Evolutionary conservation across 768 basidiomycete genomes (phyloP).

Genomic region (Boletus bicolor): DNA sequence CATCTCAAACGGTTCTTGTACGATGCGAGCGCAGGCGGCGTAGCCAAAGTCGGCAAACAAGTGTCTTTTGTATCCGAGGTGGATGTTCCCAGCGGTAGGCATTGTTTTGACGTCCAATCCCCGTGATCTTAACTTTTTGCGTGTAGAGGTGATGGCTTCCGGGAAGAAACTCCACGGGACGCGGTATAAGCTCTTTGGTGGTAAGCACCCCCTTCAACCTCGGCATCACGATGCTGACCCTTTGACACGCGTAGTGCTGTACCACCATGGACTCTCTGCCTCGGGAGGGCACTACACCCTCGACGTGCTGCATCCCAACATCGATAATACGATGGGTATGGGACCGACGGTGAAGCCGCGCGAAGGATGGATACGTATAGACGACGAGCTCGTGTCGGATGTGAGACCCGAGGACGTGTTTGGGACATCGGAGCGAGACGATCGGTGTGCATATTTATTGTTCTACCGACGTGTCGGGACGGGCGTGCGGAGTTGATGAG

Average conservation of each 20-base stretch:
- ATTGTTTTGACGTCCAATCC: background rate
- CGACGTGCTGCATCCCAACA: slow-evolving; percentile 76
- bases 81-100: slow-evolving; percentile 63
- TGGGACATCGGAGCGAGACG: slow-evolving; percentile 44
- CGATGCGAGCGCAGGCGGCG: slow-evolving; percentile 68
- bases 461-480: slow-evolving; percentile 68
- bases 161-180: slow-evolving; percentile 44
- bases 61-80: slow-evolving; percentile 76
- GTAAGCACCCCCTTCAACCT: slow-evolving; percentile 37
- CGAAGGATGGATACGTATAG: slow-evolving; percentile 88
- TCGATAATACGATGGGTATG: slow-evolving; percentile 38
- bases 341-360: slow-evolving; percentile 31
- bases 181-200: slow-evolving; percentile 81
- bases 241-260: slow-evolving; percentile 53
- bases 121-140: background rate
- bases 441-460: slow-evolving; percentile 82
- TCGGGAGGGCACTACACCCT: slow-evolving; percentile 95
- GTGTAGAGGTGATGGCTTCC: slow-evolving; percentile 59
- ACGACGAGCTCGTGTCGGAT: slow-evolving; percentile 85
- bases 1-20: slow-evolving; percentile 93
- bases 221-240: background rate
- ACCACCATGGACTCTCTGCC: slow-evolving; percentile 90
- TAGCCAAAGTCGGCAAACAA: slow-evolving; percentile 84
- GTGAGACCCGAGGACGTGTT: slow-evolving; percentile 73
- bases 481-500: slow-evolving; percentile 15